These are phyloP conservation scores for Carex scoparia DNA, from an alignment of 176 grass and related monocot species.

Conservation along the genomic window DNA sequence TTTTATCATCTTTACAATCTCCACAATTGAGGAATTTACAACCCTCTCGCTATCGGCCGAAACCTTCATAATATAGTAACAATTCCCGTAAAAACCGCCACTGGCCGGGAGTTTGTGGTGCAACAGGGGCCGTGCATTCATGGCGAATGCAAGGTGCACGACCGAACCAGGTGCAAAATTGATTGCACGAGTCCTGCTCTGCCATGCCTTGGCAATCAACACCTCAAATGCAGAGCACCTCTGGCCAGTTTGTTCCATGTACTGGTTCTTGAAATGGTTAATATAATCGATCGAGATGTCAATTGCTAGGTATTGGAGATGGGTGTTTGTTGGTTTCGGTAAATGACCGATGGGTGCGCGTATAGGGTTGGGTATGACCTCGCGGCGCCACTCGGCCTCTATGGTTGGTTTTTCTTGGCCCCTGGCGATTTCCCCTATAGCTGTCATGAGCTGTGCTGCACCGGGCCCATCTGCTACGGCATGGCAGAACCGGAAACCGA, in stretches of 20 bases:
- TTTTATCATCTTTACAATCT: constrained; percentile 62
- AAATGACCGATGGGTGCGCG: constrained; percentile 31
- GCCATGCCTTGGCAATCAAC: constrained; percentile 76
- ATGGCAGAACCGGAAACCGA: constrained; percentile 84
- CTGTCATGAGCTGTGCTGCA: constrained; percentile 65
- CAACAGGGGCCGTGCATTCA: constrained; percentile 66
- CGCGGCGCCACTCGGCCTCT: constrained; percentile 50
- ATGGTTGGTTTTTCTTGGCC: constrained; percentile 23
- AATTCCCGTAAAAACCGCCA: constrained; percentile 74
- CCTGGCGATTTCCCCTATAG: constrained; percentile 53
- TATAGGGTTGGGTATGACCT: constrained; percentile 43
- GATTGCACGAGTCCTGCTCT: constrained; percentile 52
- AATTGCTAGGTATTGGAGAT: constrained; percentile 60
- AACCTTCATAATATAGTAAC: constrained; percentile 85
- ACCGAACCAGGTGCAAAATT: constrained; percentile 34
- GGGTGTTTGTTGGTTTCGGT: constrained; percentile 32
- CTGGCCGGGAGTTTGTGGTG: constrained; percentile 34
- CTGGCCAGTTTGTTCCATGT: constrained; percentile 42
- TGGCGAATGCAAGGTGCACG: constrained; percentile 70
- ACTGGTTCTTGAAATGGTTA: constrained; percentile 53
- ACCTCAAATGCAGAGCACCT: constrained; percentile 84
- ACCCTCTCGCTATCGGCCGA: constrained; percentile 43
- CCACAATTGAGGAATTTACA: constrained; percentile 27
- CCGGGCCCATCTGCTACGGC: constrained; percentile 63
- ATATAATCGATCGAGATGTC: constrained; percentile 79